A percentile compares a stretch with the other conserved stretches of the same genome.
phyloP scores from a whole-genome alignment of 2,329 filamentous ascomycete genomes.

The Fusarium sp. region DNA sequence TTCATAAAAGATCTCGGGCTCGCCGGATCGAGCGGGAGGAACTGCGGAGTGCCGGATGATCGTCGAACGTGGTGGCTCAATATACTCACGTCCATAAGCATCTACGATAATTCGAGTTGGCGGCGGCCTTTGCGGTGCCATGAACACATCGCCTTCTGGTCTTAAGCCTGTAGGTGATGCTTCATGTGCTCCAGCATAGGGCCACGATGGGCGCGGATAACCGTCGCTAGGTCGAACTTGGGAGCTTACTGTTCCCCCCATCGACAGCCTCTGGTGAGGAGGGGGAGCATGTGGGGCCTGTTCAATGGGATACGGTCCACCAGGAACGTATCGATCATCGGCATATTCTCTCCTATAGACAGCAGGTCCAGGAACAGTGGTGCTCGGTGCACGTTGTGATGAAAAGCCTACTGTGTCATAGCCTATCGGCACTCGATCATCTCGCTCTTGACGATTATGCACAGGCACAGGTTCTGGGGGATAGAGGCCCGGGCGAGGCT shows the following conservation, averaged over 20 bases:
- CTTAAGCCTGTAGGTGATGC: conserved; percentile 58
- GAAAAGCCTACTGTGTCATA: conserved; percentile 46
- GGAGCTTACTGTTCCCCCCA: conserved; percentile 40
- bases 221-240: conserved; percentile 54
- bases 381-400: conserved; percentile 40
- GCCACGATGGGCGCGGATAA: conserved; percentile 53
- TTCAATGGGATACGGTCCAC: conserved; percentile 46
- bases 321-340: conserved; percentile 45
- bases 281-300: conserved; percentile 51
- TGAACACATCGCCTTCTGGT: conserved; percentile 60
- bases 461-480: conserved; percentile 49
- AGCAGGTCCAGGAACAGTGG: conserved; percentile 40
- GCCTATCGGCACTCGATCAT: conserved; percentile 45
- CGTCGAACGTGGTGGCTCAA: conserved; percentile 60
- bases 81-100: conserved; percentile 82
- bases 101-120: conserved; percentile 80
- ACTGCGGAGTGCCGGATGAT: conserved; percentile 62
- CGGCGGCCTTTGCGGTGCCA: conserved; percentile 61
- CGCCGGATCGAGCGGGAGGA: conserved; percentile 55
- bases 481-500: conserved; percentile 49
- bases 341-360: conserved; percentile 48
- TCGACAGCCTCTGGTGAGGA: conserved; percentile 43
- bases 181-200: conserved; percentile 56
- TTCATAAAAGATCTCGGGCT: conserved; percentile 72
- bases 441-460: conserved; percentile 42